Evolutionary conservation across 805 yeast species (phyloP).

Genomic region (Lachancea mirantina): DNA sequence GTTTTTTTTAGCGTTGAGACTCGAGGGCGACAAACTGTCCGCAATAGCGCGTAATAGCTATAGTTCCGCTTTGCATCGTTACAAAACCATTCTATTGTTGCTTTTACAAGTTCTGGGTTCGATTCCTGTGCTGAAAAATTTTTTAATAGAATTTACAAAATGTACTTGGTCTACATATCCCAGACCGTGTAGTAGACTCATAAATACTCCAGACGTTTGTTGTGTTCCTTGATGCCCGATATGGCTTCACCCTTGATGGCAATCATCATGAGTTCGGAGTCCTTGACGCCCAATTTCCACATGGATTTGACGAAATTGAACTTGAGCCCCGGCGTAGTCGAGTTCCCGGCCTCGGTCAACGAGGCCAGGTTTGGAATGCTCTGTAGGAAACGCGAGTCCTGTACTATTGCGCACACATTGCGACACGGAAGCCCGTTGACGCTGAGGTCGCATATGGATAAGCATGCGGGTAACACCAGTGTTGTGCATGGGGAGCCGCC

Average conservation of each 20-base stretch:
- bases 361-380: slow-evolving; percentile 4
- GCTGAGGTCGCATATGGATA: slow-evolving; percentile 15
- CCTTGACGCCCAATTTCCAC: slow-evolving; percentile 21
- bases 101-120: slow-evolving; percentile 1
- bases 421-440: slow-evolving; percentile 15
- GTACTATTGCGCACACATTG: slow-evolving; percentile 15
- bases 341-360: slow-evolving; percentile 7
- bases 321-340: slow-evolving; percentile 13
- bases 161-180: neutral
- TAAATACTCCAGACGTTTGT: slow-evolving; percentile 16
- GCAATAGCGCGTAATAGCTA: neutral
- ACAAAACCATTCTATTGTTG: neutral
- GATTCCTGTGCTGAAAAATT: slow-evolving; percentile 1
- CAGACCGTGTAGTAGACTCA: neutral
- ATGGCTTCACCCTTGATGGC: slow-evolving; percentile 18
- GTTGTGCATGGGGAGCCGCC: too few relatives aligned
- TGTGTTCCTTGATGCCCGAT: slow-evolving; percentile 18
- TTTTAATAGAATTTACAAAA: neutral
- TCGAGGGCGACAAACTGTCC: neutral
- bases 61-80: neutral
- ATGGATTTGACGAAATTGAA: slow-evolving; percentile 17
- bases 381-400: slow-evolving; percentile 7
- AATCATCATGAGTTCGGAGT: slow-evolving; percentile 15
- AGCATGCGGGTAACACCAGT: slow-evolving; percentile 17
- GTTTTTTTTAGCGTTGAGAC: slow-evolving; percentile 53